These are phyloP conservation scores for Colletotrichum destructivum DNA, from an alignment of 2,329 filamentous ascomycete genomes.

Conservation along the genomic window DNA sequence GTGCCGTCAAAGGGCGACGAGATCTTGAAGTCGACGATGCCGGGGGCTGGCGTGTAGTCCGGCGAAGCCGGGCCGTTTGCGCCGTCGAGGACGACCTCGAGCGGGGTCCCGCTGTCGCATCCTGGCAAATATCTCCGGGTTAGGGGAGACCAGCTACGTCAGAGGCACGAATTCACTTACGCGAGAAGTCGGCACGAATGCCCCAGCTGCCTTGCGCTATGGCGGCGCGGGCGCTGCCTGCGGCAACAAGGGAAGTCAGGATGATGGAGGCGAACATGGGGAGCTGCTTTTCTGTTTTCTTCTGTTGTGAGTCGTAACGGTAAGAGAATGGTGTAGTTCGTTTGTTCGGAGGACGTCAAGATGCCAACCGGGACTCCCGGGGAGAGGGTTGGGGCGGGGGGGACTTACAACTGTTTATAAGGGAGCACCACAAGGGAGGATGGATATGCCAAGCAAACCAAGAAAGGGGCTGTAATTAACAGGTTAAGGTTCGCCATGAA, in stretches of 20 bases:
- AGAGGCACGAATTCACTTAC: background rate
- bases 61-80: background rate
- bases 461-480: background rate
- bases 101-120: constrained; percentile 6
- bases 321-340: background rate
- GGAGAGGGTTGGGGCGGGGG: no score
- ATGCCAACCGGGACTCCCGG: background rate
- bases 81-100: constrained; percentile 24
- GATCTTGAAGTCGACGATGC: constrained; percentile 27
- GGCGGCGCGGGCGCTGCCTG: constrained; percentile 1
- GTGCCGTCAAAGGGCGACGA: constrained; percentile 8
- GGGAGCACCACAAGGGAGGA: no score
- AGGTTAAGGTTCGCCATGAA: background rate
- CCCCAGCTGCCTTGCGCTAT: constrained; percentile 12
- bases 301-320: fast-evolving
- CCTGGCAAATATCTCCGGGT: background rate
- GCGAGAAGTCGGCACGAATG: constrained; percentile 22
- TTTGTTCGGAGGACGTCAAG: no score
- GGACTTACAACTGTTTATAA: no score
- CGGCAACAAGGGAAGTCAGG: constrained; percentile 14
- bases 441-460: no score
- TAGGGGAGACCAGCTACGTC: background rate
- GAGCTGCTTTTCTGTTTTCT: background rate
- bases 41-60: background rate
- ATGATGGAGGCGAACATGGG: constrained; percentile 9